Evolutionary conservation across 2,329 filamentous ascomycete species (phyloP), one percentile per base, ranked within the genome.

Genomic region (Alternaria conjuncta): DNA sequence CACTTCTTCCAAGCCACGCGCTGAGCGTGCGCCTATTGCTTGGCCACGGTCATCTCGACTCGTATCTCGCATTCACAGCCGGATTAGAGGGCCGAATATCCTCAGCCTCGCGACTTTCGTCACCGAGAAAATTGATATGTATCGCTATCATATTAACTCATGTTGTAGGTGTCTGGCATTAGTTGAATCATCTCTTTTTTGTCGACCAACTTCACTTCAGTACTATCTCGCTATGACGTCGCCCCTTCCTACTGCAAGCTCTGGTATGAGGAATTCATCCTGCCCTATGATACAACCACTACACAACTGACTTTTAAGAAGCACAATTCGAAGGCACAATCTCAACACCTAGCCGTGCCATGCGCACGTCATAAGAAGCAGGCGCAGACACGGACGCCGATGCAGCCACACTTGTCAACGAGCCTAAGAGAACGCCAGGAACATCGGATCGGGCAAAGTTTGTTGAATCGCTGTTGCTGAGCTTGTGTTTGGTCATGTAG

Each of bases 341-440:
- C 11, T 20, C 10, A 21, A 0, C 18, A 13, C 1, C 43, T 12
- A 4, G 18, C 6, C 11, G 0, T 2, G 11, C 43, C 0, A 6
- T 21, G 43, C 20, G 6, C 44, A 23, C 20, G 7, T 46, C 12
- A 3, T 12, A 23, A 23, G 44, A 46, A 23, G 7, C 21, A 21
- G 43, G 1, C 41, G 11, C 5, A 13, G 43, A 46, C 20, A 15
- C n/a, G n/a, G n/a, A 43, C 41, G n/a, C 44, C 13, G 20, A 46
- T 46, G 21, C 21, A 23, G 21, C 44, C 12, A 46, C 44, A 15
- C 20, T 15, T 25, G 21, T 46, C 10, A 25, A 46, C 12, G 21
- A 46, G 44, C 44, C 44, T 6, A 46, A 21, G 21, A 15, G 20
- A 3, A 15, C 44, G 44, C 20, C 20, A 15, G 21, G 21, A 13